A percentile compares a stretch with the other conserved stretches of the same genome.
Conservation (phyloP, 2,329 filamentous ascomycete genomes). For the Nigrospora oryzae region DNA sequence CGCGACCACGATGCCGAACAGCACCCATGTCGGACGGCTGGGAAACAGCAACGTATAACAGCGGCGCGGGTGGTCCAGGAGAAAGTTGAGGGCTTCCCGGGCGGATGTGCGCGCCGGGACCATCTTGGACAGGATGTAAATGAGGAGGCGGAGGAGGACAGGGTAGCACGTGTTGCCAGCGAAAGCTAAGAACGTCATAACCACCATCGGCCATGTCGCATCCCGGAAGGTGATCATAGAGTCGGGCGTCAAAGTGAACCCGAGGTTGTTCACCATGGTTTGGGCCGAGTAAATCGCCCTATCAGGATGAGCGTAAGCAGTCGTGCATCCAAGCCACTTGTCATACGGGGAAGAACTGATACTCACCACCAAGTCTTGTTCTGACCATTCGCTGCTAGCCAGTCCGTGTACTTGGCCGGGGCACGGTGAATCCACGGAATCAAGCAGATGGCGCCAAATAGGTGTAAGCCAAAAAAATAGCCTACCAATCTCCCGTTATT, state of each 20-base stretch:
- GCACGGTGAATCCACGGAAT: constrained; percentile 36
- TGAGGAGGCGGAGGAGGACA: constrained; percentile 44
- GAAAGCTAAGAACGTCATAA: constrained; percentile 39
- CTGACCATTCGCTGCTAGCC: constrained; percentile 28
- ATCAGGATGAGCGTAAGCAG: neutral
- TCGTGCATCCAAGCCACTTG: neutral
- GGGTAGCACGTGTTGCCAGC: constrained; percentile 50
- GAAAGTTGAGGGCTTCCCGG: constrained; percentile 40
- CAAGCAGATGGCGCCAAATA: constrained; percentile 38
- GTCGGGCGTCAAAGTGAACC: constrained; percentile 45
- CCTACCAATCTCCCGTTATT: constrained; percentile 11
- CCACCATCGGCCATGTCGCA: constrained; percentile 31
- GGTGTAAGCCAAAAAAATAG: constrained; percentile 35
- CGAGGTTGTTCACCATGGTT: constrained; percentile 44
- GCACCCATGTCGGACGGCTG: constrained; percentile 48
- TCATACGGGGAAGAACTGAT: neutral
- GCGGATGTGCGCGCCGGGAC: constrained; percentile 27
- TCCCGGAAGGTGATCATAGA: constrained; percentile 42
- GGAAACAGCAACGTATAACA: constrained; percentile 58
- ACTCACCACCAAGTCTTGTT: constrained; percentile 40
- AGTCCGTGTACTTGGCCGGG: constrained; percentile 28
- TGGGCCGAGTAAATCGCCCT: constrained; percentile 41
- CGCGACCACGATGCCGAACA: constrained; percentile 38
- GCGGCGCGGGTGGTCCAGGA: constrained; percentile 53
- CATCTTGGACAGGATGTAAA: constrained; percentile 46